Conservation (phyloP, 1,139 yeast species). For the Saccharomyces pastorianus region DNA sequence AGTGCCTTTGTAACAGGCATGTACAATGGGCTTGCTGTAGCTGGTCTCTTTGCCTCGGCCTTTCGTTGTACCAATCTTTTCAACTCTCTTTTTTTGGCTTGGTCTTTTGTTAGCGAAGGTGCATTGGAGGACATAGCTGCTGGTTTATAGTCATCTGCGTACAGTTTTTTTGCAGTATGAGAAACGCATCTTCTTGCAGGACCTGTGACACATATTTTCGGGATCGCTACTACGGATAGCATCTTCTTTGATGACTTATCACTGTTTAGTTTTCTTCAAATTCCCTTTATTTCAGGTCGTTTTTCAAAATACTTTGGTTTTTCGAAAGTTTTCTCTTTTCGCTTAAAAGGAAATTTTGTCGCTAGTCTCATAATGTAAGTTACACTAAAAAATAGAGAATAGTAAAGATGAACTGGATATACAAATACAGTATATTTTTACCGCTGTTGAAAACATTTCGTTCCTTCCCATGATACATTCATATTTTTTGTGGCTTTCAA, state of each 20-base stretch:
- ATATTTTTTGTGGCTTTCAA: too few relatives aligned
- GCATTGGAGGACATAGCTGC: conserved; percentile 2
- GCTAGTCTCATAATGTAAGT: not conserved
- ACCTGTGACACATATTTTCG: not conserved
- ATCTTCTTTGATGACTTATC: not conserved
- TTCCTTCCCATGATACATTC: not conserved
- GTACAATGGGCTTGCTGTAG: conserved; percentile 50
- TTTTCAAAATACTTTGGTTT: not conserved
- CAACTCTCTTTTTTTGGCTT: conserved; percentile 25
- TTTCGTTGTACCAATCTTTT: conserved; percentile 24
- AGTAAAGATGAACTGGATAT: not conserved
- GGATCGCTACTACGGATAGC: not conserved
- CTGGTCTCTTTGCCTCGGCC: conserved; percentile 33
- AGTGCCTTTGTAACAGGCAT: conserved; percentile 69
- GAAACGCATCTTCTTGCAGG: not conserved
- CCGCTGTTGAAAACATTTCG: not conserved
- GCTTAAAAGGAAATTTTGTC: not conserved
- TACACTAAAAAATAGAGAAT: not conserved
- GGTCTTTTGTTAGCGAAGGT: conserved; percentile 24
- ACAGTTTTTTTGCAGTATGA: conserved; percentile 8
- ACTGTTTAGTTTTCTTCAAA: not conserved
- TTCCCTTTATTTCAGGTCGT: not conserved
- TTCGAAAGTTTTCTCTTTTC: not conserved
- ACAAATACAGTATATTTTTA: not conserved
- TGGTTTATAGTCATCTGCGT: conserved; percentile 12